Evolutionary conservation across 2,329 filamentous ascomycete species (phyloP).

Genomic region (Thyridium curvatum): DNA sequence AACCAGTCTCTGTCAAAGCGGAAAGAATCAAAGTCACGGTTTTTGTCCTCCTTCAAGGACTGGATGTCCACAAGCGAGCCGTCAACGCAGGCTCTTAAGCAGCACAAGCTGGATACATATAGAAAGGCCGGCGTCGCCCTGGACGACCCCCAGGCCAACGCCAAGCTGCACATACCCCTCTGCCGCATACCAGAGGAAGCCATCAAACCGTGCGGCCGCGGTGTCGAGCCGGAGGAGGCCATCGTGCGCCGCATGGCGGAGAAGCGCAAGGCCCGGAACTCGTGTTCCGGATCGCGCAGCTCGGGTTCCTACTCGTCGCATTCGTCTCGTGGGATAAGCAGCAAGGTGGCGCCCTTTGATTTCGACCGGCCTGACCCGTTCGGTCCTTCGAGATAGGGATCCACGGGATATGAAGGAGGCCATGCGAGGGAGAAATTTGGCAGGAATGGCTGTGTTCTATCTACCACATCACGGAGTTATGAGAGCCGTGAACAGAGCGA

Average conservation of each 20-base stretch:
- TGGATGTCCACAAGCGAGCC: conserved; percentile 45
- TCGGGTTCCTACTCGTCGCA: conserved; percentile 27
- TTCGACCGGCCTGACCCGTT: too few relatives aligned
- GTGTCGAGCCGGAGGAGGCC: conserved; percentile 39
- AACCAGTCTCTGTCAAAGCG: too few relatives aligned
- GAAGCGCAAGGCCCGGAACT: conserved; percentile 16
- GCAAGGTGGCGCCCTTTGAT: too few relatives aligned
- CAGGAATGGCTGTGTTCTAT: too few relatives aligned
- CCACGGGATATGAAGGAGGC: too few relatives aligned
- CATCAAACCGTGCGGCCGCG: conserved; percentile 35
- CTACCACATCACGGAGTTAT: too few relatives aligned
- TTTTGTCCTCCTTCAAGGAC: conserved; percentile 37
- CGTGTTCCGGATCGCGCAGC: conserved; percentile 13
- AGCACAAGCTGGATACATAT: conserved; percentile 36
- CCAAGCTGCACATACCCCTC: conserved; percentile 39
- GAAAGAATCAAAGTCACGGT: conserved; percentile 12
- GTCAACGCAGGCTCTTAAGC: conserved; percentile 39
- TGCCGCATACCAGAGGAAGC: conserved; percentile 36
- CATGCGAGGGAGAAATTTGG: too few relatives aligned
- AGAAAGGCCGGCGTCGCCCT: conserved; percentile 35
- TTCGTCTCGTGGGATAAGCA: conserved; percentile 15
- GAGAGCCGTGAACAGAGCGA: too few relatives aligned
- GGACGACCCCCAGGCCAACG: conserved; percentile 34
- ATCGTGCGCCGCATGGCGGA: conserved; percentile 25
- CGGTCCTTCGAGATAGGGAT: too few relatives aligned